A percentile compares a stretch with the other conserved stretches of the same genome.
Evolutionary conservation across 2,329 filamentous ascomycete species (phyloP).

Genomic region (Venturia asperata): DNA sequence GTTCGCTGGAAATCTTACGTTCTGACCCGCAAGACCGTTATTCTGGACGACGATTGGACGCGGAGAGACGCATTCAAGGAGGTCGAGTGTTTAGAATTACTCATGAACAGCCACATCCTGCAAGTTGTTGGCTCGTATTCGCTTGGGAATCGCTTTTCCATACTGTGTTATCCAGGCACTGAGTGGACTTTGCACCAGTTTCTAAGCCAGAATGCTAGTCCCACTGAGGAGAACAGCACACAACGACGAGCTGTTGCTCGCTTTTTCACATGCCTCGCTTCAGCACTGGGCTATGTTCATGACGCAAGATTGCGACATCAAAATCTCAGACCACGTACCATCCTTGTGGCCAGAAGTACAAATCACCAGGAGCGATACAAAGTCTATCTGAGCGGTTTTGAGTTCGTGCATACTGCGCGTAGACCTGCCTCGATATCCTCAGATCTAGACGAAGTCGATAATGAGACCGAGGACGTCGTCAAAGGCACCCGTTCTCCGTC

Average conservation of each 20-base stretch:
- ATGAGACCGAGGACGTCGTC: neutral
- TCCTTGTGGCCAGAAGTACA: slow-evolving; percentile 6
- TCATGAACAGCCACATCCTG: slow-evolving; percentile 11
- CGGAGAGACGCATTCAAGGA: neutral
- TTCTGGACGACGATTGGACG: slow-evolving; percentile 1
- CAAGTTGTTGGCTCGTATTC: slow-evolving; percentile 11
- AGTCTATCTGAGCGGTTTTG: slow-evolving; percentile 10
- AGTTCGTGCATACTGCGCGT: neutral
- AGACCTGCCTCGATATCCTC: neutral
- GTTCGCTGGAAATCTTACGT: slow-evolving; percentile 11
- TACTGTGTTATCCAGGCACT: slow-evolving; percentile 13
- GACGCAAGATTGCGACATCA: slow-evolving; percentile 1
- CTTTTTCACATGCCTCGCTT: slow-evolving; percentile 7
- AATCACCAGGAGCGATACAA: slow-evolving; percentile 7
- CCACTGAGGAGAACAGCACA: too few species aligned
- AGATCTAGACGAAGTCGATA: neutral
- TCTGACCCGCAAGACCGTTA: slow-evolving; percentile 8
- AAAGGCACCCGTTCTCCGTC: neutral
- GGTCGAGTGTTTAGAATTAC: neutral
- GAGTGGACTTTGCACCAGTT: slow-evolving; percentile 16
- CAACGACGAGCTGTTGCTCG: neutral
- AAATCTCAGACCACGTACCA: neutral
- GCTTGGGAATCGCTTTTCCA: neutral
- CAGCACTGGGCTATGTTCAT: slow-evolving; percentile 9
- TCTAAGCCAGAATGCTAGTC: neutral